Base-by-base conservation (phyloP, 2,329 filamentous ascomycete species). In the Clarireedia monteithiana region DNA sequence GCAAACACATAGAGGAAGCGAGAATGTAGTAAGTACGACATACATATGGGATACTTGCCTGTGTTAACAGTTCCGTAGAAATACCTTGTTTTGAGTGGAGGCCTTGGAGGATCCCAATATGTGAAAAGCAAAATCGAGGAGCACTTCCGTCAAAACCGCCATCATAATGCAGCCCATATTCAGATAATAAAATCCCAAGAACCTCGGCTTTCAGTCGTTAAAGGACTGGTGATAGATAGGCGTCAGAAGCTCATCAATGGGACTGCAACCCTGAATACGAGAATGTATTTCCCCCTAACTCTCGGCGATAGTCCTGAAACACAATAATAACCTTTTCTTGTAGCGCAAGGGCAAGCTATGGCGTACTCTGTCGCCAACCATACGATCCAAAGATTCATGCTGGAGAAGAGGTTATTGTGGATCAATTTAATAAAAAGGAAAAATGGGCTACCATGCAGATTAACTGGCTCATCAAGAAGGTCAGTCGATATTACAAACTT, bases 201-300 rank as follows among this genome's bases (percentile, higher is more conserved):
- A 47, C 78, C 79, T 0, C 77, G 81, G 54, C 74, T 82, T 0
- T 77, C 78, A 5, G 78, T 81, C 1, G 77, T 78, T 44, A 77
- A 78, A 58, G 78, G 79, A 0, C 66, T 81, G 2, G 73, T 81
- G 1, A 68, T 74, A 2, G 77, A 82, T 49, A 71, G 77, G 10
- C 68, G 79, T n/a, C 74, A 78, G 44, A 76, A 72, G 48, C 68
- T 77, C 4, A 70, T 72, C 1, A 71, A 71, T 14, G 70, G 68
- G 1, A 66, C 68, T 2, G 67, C 76, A 0, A 75, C 80, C 0
- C 68, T 81, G 7, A 68, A 71, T 7, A 70, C 67, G 30, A 67
- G 74, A 4, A 67, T 74, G 48, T 55, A 36, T 20, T 47, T 39
- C 15, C 23, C 52, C 30, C n/a, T 7, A 24, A 4, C 15, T 20